Evolutionary conservation across 2,329 filamentous ascomycete genomes (phyloP).

Genomic region (Triangularia setosa): DNA sequence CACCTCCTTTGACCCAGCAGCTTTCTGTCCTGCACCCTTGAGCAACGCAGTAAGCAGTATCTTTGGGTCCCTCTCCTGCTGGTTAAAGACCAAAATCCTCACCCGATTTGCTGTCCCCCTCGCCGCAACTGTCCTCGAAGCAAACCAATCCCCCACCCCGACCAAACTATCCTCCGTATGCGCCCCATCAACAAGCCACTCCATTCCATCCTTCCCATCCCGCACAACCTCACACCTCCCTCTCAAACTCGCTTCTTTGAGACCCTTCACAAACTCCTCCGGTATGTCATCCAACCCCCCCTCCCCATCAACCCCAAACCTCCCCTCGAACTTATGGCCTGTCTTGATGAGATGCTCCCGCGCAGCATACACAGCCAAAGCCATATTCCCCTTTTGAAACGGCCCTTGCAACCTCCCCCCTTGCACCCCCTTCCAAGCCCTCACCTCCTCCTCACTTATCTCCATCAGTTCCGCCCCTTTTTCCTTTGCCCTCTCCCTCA

Average conservation of each 20-base stretch:
- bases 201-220: slow-evolving; percentile 43
- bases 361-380: slow-evolving; percentile 53
- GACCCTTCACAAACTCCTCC: slow-evolving; percentile 56
- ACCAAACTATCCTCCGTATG: slow-evolving; percentile 83
- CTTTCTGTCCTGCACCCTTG: slow-evolving; percentile 44
- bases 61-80: slow-evolving; percentile 76
- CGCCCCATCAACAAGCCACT: slow-evolving; percentile 83
- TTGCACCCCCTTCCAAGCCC: slow-evolving; percentile 40
- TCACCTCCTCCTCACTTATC: slow-evolving; percentile 36
- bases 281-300: slow-evolving; percentile 36
- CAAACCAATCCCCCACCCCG: slow-evolving; percentile 75
- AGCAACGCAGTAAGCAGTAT: slow-evolving; percentile 62
- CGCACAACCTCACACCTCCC: slow-evolving; percentile 72
- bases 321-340: slow-evolving; percentile 17
- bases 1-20: slow-evolving; percentile 32
- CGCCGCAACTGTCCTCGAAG: slow-evolving; percentile 32
- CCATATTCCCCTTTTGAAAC: slow-evolving; percentile 58
- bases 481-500: slow-evolving; percentile 50
- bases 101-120: slow-evolving; percentile 28
- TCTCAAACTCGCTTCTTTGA: slow-evolving; percentile 64
- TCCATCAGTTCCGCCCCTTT: slow-evolving; percentile 47
- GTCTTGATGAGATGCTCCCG: slow-evolving; percentile 49
- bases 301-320: slow-evolving; percentile 16
- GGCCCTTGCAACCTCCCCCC: slow-evolving; percentile 42
- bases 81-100: slow-evolving; percentile 78